Evolutionary conservation across 2,329 filamentous ascomycete species (phyloP), one percentile per base, ranked within the genome.

Genomic region (Aspergillus sojae): DNA sequence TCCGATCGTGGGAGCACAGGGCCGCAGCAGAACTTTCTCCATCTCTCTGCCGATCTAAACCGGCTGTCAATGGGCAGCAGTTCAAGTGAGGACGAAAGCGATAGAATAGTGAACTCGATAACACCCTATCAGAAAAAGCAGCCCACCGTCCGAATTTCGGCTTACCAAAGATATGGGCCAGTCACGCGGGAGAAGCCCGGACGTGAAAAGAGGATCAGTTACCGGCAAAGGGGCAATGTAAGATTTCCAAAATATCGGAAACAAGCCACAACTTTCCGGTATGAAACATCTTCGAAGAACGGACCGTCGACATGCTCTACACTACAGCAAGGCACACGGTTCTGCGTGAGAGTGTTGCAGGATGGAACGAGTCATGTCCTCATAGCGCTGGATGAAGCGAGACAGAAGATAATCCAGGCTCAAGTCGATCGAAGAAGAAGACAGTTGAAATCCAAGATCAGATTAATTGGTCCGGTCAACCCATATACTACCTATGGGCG

Each of bases 381-480:
- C 1, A 61, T 67, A 5, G 77, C 71, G 10, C 67, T 79, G 19
- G 73, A 74, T 30, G 74, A 68, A 2, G 76, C 76, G 3, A 74
- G 72, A 63, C 74, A 73, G 64, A 79, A 71, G 65, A 70, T 80
- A 50, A 70, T 66, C 16, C 71, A 73, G 46, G 68, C 72, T 14
- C 72, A 74, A 28, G 73, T 76, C 16, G 75, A 80, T 58, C 76
- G 75, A 34, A 69, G 77, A 28, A 72, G 76, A 39, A 74, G 73
- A 58, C 71, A 74, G 56, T 60, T 81, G 59, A 81, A 81, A 68
- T 72, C 77, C 23, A 75, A 77, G 56, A 81, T 81, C 54, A 76
- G 73, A 53, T 32, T 81, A 28, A 70, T 81, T 36, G 78, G 79
- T 5, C 77, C 77, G 14, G 71, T 76, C 7, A 75, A 78, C 45